Base-by-base conservation (phyloP, 257 asterid genomes). In the Haberlea rhodopensis region DNA sequence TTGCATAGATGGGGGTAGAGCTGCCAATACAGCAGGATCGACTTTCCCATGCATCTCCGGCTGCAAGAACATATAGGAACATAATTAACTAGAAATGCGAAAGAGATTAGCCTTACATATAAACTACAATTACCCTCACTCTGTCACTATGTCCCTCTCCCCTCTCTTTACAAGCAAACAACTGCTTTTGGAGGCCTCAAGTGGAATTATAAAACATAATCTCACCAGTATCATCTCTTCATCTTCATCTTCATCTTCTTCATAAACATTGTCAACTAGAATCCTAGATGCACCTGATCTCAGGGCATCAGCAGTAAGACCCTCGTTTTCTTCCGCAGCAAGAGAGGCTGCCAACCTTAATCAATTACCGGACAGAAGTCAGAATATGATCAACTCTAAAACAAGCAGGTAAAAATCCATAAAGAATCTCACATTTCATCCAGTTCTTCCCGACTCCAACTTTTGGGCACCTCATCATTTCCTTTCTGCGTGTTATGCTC, bases 1-100 rank as follows among this genome's bases (percentile, higher is more conserved):
- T 76, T 94, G 99, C 99, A 94, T 84, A 0, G 99, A 94, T 31
- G 97, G 99, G 70, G 99, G 99, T 78, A 94, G 74, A 63, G 92
- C 65, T 62, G 99, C 99, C 81, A 94, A 77, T 62, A 94, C 75
- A 52, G 96, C 90, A 63, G 97, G 99, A 83, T 94, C 99, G 69
- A 94, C 76, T 70, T 83, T 87, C 68, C 95, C 97, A 43, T 87
- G 80, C 82, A 88, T 87, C 73, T 80, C 84, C 22, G 97, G 97
- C 99, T 94, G 76, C 71, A 77, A 58, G 48, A 65, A 48, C n/a
- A 73, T 68, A 53, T 20, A 0, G 9, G 3, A 28, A 49, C 28
- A 15, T 52, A 37, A 4, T 4, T 40, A 59, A 40, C 40, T 40
- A 40, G 49, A 40, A 13, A 15, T 7, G 15, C 7, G 8, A 40